Percentiles rank a stretch among this genome's conserved stretches.
phyloP scores from a whole-genome alignment of 2,329 filamentous ascomycete species.

The Chaetomium sp. region DNA sequence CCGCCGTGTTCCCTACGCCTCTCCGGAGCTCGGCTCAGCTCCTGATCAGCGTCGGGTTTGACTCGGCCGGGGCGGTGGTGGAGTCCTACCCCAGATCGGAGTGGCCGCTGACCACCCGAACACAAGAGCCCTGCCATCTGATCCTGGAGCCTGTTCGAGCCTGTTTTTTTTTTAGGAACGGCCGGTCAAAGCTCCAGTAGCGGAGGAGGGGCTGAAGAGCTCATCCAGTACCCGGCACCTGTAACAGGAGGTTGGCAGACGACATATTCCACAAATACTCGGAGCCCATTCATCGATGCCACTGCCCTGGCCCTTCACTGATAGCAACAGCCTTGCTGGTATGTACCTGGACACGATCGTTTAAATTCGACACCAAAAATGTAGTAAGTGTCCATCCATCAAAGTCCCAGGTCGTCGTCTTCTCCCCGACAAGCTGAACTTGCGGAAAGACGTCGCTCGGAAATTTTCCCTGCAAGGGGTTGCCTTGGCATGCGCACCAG shows the following conservation, averaged over 20 bases:
- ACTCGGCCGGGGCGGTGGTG: constrained; percentile 24
- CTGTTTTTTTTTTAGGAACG: constrained; percentile 7
- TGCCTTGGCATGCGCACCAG: constrained; percentile 23
- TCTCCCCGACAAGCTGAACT: not conserved
- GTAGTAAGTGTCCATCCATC: not conserved
- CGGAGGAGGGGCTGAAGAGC: not conserved
- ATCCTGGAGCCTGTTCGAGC: not conserved
- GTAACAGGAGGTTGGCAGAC: not conserved
- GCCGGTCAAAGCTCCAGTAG: constrained; percentile 16
- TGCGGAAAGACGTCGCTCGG: constrained; percentile 1
- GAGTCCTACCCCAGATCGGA: constrained; percentile 27
- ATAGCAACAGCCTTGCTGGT: not conserved
- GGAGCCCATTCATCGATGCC: not conserved
- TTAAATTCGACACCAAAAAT: not conserved
- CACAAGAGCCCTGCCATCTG: not conserved
- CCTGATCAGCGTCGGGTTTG: constrained; percentile 35
- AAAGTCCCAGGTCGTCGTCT: not conserved
- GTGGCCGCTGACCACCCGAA: constrained; percentile 26
- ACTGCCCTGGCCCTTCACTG: not conserved
- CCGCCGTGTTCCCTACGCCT: constrained; percentile 18
- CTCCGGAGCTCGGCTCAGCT: constrained; percentile 29
- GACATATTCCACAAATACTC: not conserved
- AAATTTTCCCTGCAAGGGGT: constrained; percentile 21
- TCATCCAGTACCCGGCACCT: not conserved
- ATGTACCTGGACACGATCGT: not conserved